Conservation (phyloP, 2,329 filamentous ascomycete genomes). For the Helotiales sp. region DNA sequence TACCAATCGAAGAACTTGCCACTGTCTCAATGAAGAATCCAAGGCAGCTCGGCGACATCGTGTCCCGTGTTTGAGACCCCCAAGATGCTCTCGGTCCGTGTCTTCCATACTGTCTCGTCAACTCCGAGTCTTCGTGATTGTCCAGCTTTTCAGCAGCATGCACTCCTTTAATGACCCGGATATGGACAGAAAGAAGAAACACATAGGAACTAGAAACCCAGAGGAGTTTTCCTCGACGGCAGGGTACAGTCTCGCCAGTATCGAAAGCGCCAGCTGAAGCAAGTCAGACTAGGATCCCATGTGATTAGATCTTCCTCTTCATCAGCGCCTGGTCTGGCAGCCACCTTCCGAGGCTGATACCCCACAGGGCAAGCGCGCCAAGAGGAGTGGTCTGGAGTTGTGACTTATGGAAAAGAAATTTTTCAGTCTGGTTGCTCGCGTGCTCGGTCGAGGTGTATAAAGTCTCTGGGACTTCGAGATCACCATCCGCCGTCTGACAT, state of each 20-base stretch:
- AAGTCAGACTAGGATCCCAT: neutral
- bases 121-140: neutral
- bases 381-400: neutral
- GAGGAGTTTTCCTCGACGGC: neutral
- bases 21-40: neutral
- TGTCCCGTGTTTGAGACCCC: neutral
- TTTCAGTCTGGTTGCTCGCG: neutral
- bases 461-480: too few relatives aligned
- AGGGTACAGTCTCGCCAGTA: neutral
- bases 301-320: neutral
- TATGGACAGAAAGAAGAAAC: neutral
- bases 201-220: neutral
- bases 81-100: too few relatives aligned
- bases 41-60: neutral
- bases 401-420: neutral
- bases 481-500: too few relatives aligned
- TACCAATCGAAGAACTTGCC: neutral
- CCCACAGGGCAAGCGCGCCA: neutral
- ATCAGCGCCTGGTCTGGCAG: neutral
- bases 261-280: neutral
- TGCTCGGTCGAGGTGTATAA: neutral
- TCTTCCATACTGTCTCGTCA: neutral
- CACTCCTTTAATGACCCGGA: neutral
- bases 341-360: neutral
- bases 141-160: neutral